A percentile compares a stretch with the other conserved stretches of the same genome.
Conservation (phyloP, 2,329 filamentous ascomycete species). For the Xylariaceae sp. region DNA sequence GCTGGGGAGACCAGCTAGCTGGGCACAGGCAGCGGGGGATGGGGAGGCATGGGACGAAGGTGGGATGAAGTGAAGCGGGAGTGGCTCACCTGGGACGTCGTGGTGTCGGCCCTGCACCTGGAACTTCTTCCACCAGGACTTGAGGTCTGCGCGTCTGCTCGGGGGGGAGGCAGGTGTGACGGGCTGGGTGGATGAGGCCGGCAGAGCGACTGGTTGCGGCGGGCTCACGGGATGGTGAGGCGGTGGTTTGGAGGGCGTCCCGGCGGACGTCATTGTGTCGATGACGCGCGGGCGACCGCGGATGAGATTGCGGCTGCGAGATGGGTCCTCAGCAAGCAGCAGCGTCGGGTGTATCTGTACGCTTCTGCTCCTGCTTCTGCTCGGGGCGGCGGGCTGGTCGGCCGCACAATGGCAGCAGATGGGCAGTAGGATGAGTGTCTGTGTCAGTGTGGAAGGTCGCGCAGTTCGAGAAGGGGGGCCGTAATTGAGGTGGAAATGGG, state of each 20-base stretch:
- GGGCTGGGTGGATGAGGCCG: conserved; percentile 4
- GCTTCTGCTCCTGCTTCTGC: conserved; percentile 2
- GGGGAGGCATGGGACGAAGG: neutral
- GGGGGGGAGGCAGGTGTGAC: conserved; percentile 64
- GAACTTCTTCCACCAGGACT: conserved; percentile 97
- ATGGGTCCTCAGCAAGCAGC: conserved; percentile 12
- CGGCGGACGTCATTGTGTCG: conserved; percentile 33
- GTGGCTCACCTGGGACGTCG: conserved; percentile 53
- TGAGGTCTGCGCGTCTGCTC: conserved; percentile 74
- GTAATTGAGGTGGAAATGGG: too few relatives aligned
- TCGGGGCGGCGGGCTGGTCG: too few relatives aligned
- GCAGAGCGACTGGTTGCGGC: conserved; percentile 22
- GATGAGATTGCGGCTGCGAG: conserved; percentile 17
- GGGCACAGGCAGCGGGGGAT: neutral
- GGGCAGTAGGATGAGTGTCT: too few relatives aligned
- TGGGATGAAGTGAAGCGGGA: conserved; percentile 13
- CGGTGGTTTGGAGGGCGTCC: conserved; percentile 28
- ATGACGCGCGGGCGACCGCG: conserved; percentile 32
- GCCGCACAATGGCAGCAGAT: too few relatives aligned
- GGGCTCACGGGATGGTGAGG: conserved; percentile 24
- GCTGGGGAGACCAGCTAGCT: too few relatives aligned
- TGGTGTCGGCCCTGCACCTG: conserved; percentile 64
- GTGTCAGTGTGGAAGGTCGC: too few relatives aligned
- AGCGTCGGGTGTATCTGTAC: conserved; percentile 17
- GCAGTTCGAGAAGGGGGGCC: too few relatives aligned